Evolutionary conservation across 2,329 filamentous ascomycete species (phyloP), one percentile per base, ranked within the genome.

Genomic region (Lithohypha guttulata): DNA sequence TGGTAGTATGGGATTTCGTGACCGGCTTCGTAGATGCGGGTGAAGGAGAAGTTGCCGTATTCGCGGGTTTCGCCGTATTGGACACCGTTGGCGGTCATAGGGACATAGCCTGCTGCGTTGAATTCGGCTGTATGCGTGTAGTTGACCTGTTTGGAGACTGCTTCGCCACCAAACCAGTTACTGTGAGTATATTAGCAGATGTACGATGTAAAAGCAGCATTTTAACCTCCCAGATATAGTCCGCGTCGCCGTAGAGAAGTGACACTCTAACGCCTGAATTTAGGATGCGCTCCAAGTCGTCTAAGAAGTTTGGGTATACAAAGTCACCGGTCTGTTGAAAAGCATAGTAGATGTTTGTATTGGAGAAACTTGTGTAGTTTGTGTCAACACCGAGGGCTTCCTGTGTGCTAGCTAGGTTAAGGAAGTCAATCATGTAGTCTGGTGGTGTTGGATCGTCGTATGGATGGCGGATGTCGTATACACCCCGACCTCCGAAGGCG

Each of bases 41-140:
- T 74, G 55, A 82, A 82, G 11, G 71, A 76, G 39, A 82, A 69
- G 50, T 87, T 87, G 8, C 80, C 83, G 51, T 75, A 83, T 57
- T 91, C 82, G 3, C 83, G 73, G 0, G 84, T 82, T 41, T 75
- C 72, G 14, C 84, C 84, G 75, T 82, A 53, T 77, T 73, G 58
- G 5, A 70, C 67, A 18, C 68, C 69, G 53, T 84, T 82, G 27
- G 83, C 75, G 9, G 77, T 63, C 45, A 91, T 76, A 10, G 79
- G 75, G 0, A 75, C 73, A 55, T 91, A 91, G 1, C 82, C 83
- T 0, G 84, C 77, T 0, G 63, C 57, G 2, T 68, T 62, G 55
- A 89, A 91, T 18, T 69, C 60, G 32, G 67, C 60, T 8, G 67
- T 63, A 27, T 75, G 68, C 1, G 56, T 51, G 45, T 63, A 63